Percentiles rank a stretch among this genome's conserved stretches.
These are phyloP conservation scores for Alloascoidea hylecoeti DNA, from an alignment of 805 yeast species.

Conservation along the genomic window DNA sequence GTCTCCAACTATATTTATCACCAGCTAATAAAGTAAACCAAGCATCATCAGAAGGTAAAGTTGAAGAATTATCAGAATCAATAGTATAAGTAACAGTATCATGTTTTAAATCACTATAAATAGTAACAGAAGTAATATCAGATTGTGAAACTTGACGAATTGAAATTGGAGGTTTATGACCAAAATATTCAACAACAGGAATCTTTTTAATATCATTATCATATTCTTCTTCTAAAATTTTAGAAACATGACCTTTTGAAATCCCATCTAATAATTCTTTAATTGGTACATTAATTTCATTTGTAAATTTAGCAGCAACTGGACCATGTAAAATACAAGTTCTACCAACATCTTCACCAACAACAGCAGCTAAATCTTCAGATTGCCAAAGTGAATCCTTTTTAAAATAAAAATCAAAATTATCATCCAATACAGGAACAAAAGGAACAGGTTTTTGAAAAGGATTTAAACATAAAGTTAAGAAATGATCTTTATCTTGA, in stretches of 20 bases:
- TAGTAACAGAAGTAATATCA: constrained; percentile 15
- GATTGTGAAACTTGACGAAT: constrained; percentile 10
- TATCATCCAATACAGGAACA: constrained; percentile 87
- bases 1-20: constrained; percentile 68
- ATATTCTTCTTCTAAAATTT: constrained; percentile 56
- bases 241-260: constrained; percentile 79
- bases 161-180: constrained; percentile 39
- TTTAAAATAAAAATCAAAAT: constrained; percentile 93
- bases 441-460: constrained; percentile 95
- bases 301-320: constrained; percentile 90
- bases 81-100: constrained; percentile 24
- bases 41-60: constrained; percentile 24
- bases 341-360: constrained; percentile 91
- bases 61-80: constrained; percentile 18
- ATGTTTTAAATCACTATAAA: constrained; percentile 9
- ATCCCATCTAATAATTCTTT: constrained; percentile 77
- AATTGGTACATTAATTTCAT: constrained; percentile 82
- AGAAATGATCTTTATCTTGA: constrained; percentile 90
- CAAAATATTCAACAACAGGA: constrained; percentile 85
- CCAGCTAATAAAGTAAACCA: constrained; percentile 88
- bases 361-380: constrained; percentile 92
- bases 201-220: constrained; percentile 53
- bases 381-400: constrained; percentile 99
- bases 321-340: constrained; percentile 99
- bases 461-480: constrained; percentile 71